Percentiles rank a stretch among this genome's conserved stretches.
Evolutionary conservation across 1,139 yeast species (phyloP).

Genomic region (Pichia sp.): DNA sequence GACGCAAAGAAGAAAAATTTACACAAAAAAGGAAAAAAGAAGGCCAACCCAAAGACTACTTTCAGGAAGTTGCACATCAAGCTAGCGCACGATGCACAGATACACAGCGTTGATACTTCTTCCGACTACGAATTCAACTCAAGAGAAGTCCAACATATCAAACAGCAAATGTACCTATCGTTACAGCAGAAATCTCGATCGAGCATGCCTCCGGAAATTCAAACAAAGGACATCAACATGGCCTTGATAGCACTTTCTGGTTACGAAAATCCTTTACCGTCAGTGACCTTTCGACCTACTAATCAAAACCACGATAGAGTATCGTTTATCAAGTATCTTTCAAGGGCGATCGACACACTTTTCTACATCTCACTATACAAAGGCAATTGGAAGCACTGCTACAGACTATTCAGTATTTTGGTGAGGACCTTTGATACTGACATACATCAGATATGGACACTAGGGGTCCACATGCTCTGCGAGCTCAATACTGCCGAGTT

Average conservation of each 20-base stretch:
- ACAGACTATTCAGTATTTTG: constrained; percentile 47
- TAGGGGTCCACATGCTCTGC: constrained; percentile 46
- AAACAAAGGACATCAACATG: constrained; percentile 6
- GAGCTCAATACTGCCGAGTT: constrained; percentile 27
- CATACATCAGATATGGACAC: constrained; percentile 54
- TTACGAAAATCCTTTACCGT: constrained; percentile 4
- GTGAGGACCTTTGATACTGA: constrained; percentile 48
- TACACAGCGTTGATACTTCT: background rate
- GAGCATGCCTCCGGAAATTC: constrained; percentile 3
- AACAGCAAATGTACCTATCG: constrained; percentile 17
- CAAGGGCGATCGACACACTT: constrained; percentile 29
- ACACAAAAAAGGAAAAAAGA: too few relatives aligned
- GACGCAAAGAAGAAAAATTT: constrained; percentile 1
- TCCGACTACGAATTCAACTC: constrained; percentile 12
- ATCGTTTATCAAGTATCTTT: constrained; percentile 10
- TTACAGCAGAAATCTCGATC: constrained; percentile 2
- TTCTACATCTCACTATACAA: constrained; percentile 40
- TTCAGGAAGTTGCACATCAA: background rate
- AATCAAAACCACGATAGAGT: background rate
- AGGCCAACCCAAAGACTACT: too few relatives aligned
- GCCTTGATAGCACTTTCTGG: constrained; percentile 12
- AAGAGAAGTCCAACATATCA: constrained; percentile 11
- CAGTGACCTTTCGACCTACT: background rate
- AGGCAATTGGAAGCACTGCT: constrained; percentile 53
- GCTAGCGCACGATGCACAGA: constrained; percentile 11